phyloP scores from a whole-genome alignment of 2,329 filamentous ascomycete genomes.

The Ciborinia camelliae region DNA sequence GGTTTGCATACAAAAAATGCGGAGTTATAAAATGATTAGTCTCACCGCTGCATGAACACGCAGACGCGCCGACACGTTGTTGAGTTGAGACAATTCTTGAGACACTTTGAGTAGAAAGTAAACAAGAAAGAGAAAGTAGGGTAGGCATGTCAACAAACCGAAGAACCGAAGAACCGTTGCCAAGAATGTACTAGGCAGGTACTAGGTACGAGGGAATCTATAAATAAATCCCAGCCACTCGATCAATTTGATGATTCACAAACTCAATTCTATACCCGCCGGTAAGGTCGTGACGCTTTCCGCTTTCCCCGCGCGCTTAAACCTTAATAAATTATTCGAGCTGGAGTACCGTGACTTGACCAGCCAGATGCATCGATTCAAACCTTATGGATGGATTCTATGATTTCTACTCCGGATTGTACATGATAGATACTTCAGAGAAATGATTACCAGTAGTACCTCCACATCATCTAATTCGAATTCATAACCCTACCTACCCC shows the following conservation, averaged over 20 bases:
- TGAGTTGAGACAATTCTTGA: not conserved
- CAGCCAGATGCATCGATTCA: no score
- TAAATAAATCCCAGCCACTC: constrained; percentile 6
- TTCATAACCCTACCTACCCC: not conserved
- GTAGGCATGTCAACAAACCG: not conserved
- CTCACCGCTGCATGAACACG: constrained; percentile 18
- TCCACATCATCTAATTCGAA: not conserved
- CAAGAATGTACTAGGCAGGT: constrained; percentile 3
- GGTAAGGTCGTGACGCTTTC: no score
- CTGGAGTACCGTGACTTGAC: no score
- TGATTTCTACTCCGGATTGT: no score
- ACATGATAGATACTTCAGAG: no score
- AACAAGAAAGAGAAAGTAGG: constrained; percentile 9
- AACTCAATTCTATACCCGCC: not conserved
- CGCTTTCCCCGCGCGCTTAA: not conserved
- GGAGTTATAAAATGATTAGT: constrained; percentile 15
- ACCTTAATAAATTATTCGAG: not conserved
- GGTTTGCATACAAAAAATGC: constrained; percentile 15
- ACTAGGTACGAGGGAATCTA: no score
- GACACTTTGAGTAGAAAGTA: constrained; percentile 6
- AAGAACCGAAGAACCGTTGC: constrained; percentile 8
- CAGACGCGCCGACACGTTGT: constrained; percentile 9
- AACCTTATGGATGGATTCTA: no score
- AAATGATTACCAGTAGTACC: not conserved
- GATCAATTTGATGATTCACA: no score